Percentiles rank a stretch among this genome's conserved stretches.
Conservation (phyloP, 2,329 filamentous ascomycete genomes). For the Trichoderma koningiopsis region DNA sequence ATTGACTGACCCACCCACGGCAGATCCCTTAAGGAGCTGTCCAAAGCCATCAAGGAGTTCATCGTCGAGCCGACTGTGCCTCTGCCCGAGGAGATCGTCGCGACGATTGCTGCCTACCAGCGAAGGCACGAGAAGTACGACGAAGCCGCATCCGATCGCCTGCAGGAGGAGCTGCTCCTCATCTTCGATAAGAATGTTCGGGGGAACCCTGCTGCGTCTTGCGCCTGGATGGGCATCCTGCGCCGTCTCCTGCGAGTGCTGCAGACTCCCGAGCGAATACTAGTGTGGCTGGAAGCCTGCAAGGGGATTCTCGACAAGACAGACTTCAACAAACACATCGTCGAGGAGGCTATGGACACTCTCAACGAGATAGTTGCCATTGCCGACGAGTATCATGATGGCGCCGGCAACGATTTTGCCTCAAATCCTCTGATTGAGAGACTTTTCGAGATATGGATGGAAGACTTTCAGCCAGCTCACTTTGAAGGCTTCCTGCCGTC, state of each 20-base stretch:
- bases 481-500: constrained; percentile 41
- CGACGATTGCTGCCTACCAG: constrained; percentile 67
- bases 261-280: constrained; percentile 61
- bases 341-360: constrained; percentile 66
- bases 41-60: constrained; percentile 58
- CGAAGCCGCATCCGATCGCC: constrained; percentile 66
- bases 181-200: constrained; percentile 68
- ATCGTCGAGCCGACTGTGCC: constrained; percentile 56
- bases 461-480: constrained; percentile 46
- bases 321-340: constrained; percentile 62
- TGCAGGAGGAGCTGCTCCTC: constrained; percentile 71
- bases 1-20: constrained; percentile 29
- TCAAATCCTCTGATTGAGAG: constrained; percentile 57
- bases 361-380: constrained; percentile 65
- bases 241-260: constrained; percentile 66
- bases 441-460: constrained; percentile 60
- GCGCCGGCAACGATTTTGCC: constrained; percentile 45
- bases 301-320: constrained; percentile 48
- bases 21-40: constrained; percentile 63
- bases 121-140: constrained; percentile 68
- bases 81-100: constrained; percentile 65
- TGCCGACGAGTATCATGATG: constrained; percentile 59
- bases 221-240: constrained; percentile 69
- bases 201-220: constrained; percentile 57
- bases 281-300: constrained; percentile 71